Conservation (phyloP, 2,329 filamentous ascomycete species). For the Penicillium glabrum region DNA sequence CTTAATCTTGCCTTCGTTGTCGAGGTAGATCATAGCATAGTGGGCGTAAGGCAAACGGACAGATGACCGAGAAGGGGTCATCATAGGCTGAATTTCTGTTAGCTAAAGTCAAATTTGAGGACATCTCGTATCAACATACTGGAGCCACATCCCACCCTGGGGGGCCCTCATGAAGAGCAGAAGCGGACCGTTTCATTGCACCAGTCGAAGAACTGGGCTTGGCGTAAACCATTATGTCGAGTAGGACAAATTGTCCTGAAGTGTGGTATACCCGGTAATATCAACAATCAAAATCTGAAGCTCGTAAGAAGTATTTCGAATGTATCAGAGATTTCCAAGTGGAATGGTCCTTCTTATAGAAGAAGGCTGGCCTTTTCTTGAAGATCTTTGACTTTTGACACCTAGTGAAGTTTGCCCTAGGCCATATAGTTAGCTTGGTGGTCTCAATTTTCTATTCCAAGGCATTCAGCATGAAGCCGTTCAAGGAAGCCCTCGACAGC, state of each 20-base stretch:
- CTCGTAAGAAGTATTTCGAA: neutral
- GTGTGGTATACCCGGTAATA: neutral
- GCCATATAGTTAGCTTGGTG: conserved; percentile 8
- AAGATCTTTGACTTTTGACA: neutral
- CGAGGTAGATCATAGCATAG: conserved; percentile 39
- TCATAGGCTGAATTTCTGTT: conserved; percentile 27
- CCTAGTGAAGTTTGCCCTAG: neutral
- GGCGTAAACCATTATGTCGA: conserved; percentile 30
- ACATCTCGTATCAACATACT: conserved; percentile 20
- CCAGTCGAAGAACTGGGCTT: conserved; percentile 24
- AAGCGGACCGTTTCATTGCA: conserved; percentile 32
- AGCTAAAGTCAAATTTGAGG: neutral
- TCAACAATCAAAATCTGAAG: neutral
- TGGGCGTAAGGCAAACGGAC: conserved; percentile 32
- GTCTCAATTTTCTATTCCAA: neutral
- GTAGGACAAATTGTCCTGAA: neutral
- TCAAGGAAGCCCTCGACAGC: neutral
- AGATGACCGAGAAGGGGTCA: conserved; percentile 22
- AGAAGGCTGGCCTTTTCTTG: neutral
- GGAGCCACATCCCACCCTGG: conserved; percentile 32
- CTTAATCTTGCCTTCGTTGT: conserved; percentile 33
- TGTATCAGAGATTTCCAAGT: neutral
- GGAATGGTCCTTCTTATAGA: conserved; percentile 14
- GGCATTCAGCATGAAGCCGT: neutral
- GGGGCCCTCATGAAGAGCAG: conserved; percentile 27